Conservation (phyloP, 352 stramenopile species). For the Phytophthora megakarya region DNA sequence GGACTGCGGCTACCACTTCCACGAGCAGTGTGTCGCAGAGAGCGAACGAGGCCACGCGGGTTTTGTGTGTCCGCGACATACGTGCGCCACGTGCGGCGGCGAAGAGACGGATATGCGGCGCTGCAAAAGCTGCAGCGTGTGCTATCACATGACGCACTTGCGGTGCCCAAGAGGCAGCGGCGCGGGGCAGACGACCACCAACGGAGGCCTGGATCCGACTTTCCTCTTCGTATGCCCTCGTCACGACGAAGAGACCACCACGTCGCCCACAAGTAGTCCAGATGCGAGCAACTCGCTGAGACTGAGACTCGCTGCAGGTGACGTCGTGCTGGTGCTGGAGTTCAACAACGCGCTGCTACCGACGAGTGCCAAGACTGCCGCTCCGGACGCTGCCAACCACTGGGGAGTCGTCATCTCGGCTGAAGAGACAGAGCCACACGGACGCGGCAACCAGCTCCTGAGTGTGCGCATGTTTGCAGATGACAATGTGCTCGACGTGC, state of each 20-base stretch:
- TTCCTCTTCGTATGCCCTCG: conserved; percentile 54
- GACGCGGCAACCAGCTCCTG: conserved; percentile 60
- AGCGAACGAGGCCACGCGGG: conserved; percentile 18
- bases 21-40: conserved; percentile 45
- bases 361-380: conserved; percentile 35
- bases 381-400: conserved; percentile 51
- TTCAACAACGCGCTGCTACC: conserved; percentile 66
- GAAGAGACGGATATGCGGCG: conserved; percentile 57
- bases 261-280: conserved; percentile 11
- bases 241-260: conserved; percentile 33
- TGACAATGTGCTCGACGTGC: conserved; percentile 53
- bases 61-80: conserved; percentile 68
- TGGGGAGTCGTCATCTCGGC: conserved; percentile 61
- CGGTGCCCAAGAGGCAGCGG: conserved; percentile 38
- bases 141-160: conserved; percentile 52
- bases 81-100: conserved; percentile 48
- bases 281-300: conserved; percentile 44
- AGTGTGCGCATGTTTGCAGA: conserved; percentile 62
- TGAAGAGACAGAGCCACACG: conserved; percentile 49
- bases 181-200: neutral
- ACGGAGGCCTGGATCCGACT: conserved; percentile 27
- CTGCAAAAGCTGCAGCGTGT: conserved; percentile 64
- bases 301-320: conserved; percentile 42
- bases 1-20: conserved; percentile 69
- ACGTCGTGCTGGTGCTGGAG: conserved; percentile 74